A percentile compares a stretch with the other conserved stretches of the same genome.
Evolutionary conservation across 352 stramenopile species (phyloP).

Genomic region (Stephanocyclus meneghinianus): DNA sequence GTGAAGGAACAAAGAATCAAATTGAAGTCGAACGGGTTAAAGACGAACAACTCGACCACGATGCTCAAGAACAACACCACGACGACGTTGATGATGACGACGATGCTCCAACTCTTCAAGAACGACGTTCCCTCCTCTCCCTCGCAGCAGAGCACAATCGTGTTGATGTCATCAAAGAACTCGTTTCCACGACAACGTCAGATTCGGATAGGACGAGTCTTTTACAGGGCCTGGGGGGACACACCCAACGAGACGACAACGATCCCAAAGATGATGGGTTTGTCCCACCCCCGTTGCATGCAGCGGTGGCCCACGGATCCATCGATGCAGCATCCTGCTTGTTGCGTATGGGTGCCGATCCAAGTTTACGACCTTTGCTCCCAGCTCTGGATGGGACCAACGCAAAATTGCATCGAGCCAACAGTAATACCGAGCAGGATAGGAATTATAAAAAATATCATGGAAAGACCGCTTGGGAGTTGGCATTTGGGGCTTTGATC

Average conservation of each 20-base stretch:
- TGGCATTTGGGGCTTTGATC: conserved; percentile 61
- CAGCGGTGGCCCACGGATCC: conserved; percentile 71
- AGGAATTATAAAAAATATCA: conserved; percentile 67
- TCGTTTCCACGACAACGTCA: conserved; percentile 38
- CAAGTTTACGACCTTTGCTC: conserved; percentile 64
- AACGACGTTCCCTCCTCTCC: conserved; percentile 71
- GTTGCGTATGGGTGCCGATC: conserved; percentile 75
- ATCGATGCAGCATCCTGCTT: conserved; percentile 70
- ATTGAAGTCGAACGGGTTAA: conserved; percentile 19
- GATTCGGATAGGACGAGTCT: background rate
- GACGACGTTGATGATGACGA: conserved; percentile 53
- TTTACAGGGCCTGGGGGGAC: background rate
- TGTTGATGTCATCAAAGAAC: conserved; percentile 78
- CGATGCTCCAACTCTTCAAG: conserved; percentile 53
- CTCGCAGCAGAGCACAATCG: conserved; percentile 79
- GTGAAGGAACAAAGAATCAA: background rate
- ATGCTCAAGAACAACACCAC: conserved; percentile 37
- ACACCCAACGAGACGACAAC: background rate
- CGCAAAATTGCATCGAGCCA: background rate
- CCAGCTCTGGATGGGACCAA: conserved; percentile 2
- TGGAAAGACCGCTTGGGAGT: conserved; percentile 66
- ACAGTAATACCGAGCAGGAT: conserved; percentile 11
- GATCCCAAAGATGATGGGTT: conserved; percentile 23
- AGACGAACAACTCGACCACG: conserved; percentile 25
- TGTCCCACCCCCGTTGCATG: conserved; percentile 73